These are phyloP conservation scores for Tuctoria greenei DNA, from an alignment of 176 grass and related monocot species.

Conservation along the genomic window DNA sequence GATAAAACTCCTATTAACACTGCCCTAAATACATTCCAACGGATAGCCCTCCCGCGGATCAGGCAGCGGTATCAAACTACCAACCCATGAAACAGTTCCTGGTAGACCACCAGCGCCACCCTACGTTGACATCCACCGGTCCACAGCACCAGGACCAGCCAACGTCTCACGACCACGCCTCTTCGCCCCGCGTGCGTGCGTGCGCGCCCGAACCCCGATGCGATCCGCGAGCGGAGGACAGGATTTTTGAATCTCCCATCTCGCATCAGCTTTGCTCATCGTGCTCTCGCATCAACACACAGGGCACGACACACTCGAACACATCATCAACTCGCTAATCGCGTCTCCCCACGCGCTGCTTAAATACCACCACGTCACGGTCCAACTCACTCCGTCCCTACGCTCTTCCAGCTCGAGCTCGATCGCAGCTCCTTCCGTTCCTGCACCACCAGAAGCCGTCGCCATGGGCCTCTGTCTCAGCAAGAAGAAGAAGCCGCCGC, in stretches of 20 bases:
- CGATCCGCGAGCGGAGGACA: background rate
- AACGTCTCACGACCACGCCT: too few relatives aligned
- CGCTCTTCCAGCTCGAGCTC: too few relatives aligned
- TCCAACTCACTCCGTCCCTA: background rate
- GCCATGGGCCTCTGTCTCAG: conserved; percentile 93
- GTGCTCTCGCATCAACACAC: too few relatives aligned
- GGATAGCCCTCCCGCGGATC: conserved; percentile 20
- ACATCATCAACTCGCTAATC: conserved; percentile 23
- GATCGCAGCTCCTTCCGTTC: background rate
- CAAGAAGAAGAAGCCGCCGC: conserved; percentile 49
- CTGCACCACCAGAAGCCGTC: background rate
- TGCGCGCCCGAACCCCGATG: conserved; percentile 19
- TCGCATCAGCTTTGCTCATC: conserved; percentile 23
- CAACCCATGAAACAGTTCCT: background rate
- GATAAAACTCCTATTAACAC: background rate
- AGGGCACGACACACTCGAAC: background rate
- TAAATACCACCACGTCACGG: conserved; percentile 44
- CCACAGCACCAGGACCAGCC: conserved; percentile 9
- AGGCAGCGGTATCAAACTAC: background rate
- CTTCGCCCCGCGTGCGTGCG: background rate
- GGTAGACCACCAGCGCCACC: background rate
- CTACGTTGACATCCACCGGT: background rate
- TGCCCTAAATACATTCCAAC: conserved; percentile 12
- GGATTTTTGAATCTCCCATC: conserved; percentile 41
- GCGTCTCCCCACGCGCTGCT: conserved; percentile 4